Evolutionary conservation across 1,284 basidiomycete species (phyloP).

Genomic region (Grifola frondosa): DNA sequence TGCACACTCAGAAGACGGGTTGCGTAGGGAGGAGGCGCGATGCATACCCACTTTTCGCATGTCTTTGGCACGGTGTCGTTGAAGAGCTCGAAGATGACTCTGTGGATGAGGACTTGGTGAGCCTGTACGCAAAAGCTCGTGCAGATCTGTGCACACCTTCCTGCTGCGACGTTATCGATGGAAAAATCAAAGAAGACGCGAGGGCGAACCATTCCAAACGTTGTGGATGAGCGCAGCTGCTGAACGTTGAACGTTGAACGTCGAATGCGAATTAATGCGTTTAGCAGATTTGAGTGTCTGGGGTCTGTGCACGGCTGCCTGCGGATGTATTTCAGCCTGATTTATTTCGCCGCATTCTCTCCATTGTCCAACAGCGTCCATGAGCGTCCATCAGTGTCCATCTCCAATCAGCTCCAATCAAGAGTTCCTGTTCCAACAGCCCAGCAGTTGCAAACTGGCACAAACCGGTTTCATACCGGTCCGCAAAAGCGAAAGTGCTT

Average conservation of each 20-base stretch:
- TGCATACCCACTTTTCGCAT: constrained; percentile 72
- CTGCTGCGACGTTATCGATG: constrained; percentile 50
- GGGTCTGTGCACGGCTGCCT: no score
- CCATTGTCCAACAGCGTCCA: no score
- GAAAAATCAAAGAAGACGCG: constrained; percentile 72
- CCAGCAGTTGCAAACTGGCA: no score
- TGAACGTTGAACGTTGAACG: neutral
- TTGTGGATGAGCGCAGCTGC: neutral
- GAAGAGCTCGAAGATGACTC: constrained; percentile 82
- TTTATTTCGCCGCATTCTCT: no score
- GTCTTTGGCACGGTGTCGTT: constrained; percentile 78
- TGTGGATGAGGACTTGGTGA: constrained; percentile 27
- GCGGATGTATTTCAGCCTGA: no score
- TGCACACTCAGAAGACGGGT: neutral
- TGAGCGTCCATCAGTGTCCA: no score
- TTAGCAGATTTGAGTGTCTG: no score
- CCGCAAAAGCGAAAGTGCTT: no score
- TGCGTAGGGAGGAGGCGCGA: constrained; percentile 1
- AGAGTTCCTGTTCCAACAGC: no score
- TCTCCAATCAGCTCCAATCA: no score
- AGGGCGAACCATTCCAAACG: constrained; percentile 43
- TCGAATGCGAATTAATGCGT: neutral
- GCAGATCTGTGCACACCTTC: constrained; percentile 46
- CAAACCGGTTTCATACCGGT: no score
- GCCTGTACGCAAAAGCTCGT: neutral